Percentiles rank a stretch among this genome's conserved stretches.
Conservation (phyloP, 371 early-diverging fungal genomes). For the Actinomortierella wolfii region DNA sequence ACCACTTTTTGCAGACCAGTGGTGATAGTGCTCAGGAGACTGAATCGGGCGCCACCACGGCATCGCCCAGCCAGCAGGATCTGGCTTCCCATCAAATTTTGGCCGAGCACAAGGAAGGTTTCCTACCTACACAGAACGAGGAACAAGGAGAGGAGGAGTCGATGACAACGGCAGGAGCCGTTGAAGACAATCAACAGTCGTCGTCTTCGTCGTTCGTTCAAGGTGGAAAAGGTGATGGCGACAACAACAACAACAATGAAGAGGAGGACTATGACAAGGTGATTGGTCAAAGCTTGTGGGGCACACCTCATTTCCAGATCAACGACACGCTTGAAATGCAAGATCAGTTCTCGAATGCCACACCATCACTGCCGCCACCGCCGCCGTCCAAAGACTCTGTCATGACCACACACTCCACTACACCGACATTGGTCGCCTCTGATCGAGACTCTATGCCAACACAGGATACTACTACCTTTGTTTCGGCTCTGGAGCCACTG, state of each 20-base stretch:
- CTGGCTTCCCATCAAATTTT: too few species aligned
- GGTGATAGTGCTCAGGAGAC: not conserved
- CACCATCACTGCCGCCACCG: too few species aligned
- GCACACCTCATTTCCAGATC: not conserved
- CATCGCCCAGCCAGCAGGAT: too few species aligned
- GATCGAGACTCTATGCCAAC: too few species aligned
- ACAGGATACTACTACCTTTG: too few species aligned
- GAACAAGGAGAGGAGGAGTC: not conserved
- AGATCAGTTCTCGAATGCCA: too few species aligned
- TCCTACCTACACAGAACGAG: not conserved
- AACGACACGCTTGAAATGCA: too few species aligned
- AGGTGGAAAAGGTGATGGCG: not conserved
- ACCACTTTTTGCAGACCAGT: constrained; percentile 22
- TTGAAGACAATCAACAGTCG: not conserved
- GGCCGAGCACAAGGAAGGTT: too few species aligned
- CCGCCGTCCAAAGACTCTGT: too few species aligned
- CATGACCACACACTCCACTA: too few species aligned
- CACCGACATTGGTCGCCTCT: too few species aligned
- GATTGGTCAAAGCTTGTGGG: not conserved
- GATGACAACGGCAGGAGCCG: constrained; percentile 1
- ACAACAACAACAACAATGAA: not conserved
- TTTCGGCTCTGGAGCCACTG: constrained; percentile 1
- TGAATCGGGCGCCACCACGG: not conserved
- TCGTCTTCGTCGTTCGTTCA: too few species aligned
- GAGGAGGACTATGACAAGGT: not conserved